Percentiles rank a stretch among this genome's conserved stretches.
phyloP scores from a whole-genome alignment of 495 filamentous ascomycete species.

The Venustampulla echinocandica region DNA sequence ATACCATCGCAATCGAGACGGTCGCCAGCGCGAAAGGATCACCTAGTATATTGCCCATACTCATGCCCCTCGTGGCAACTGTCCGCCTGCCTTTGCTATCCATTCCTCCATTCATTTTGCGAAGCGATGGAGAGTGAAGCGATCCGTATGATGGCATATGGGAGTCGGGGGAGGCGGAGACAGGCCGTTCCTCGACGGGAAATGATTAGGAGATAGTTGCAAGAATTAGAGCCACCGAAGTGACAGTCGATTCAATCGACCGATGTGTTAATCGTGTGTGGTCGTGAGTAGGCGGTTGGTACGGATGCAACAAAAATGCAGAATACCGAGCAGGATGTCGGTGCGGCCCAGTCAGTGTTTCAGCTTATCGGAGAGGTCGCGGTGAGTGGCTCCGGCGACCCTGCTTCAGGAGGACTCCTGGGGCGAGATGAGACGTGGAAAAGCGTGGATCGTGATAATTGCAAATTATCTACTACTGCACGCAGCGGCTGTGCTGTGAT shows the following conservation, averaged over 20 bases:
- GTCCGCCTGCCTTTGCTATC: constrained; percentile 28
- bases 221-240: constrained; percentile 10
- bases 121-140: constrained; percentile 62
- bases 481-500: background rate
- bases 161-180: constrained; percentile 21
- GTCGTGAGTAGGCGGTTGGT: too few relatives aligned
- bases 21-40: constrained; percentile 96
- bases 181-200: constrained; percentile 5
- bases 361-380: constrained; percentile 12
- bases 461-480: background rate
- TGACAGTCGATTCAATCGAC: constrained; percentile 23
- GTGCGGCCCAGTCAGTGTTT: constrained; percentile 17
- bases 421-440: constrained; percentile 6
- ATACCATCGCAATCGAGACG: constrained; percentile 80
- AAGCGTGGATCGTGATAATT: constrained; percentile 3
- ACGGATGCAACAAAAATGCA: constrained; percentile 15
- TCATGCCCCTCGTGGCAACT: constrained; percentile 36
- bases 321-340: constrained; percentile 8
- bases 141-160: constrained; percentile 69
- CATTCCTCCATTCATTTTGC: constrained; percentile 67
- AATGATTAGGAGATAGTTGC: constrained; percentile 5
- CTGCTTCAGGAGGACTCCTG: too few relatives aligned
- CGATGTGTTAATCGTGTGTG: constrained; percentile 13
- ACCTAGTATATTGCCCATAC: constrained; percentile 80
- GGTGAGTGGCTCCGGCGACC: constrained; percentile 10